phyloP scores from a whole-genome alignment of 352 stramenopile genomes.

The Aphanomyces cochlioides region DNA sequence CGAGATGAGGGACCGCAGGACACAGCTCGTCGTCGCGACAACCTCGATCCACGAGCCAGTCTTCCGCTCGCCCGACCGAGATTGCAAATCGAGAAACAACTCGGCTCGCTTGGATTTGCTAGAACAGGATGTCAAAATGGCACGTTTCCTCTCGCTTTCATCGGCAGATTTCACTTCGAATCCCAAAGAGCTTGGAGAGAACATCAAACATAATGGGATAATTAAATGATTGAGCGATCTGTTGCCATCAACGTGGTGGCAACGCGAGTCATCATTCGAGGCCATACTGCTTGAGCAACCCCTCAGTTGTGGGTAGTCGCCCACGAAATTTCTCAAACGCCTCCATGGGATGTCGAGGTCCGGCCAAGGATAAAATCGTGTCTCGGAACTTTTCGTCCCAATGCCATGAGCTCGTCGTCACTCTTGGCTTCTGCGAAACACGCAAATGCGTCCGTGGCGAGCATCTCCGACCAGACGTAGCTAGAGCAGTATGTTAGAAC shows the following conservation, averaged over 20 bases:
- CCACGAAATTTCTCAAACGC: conserved; percentile 96
- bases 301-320: conserved; percentile 89
- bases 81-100: no score
- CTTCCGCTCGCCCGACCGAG: no score
- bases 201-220: conserved; percentile 46
- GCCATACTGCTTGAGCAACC: conserved; percentile 92
- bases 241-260: no score
- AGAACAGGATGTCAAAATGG: no score
- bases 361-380: conserved; percentile 88
- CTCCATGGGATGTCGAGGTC: conserved; percentile 80
- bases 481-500: conserved; percentile 34
- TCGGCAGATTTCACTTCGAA: no score
- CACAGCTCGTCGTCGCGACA: no score
- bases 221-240: no score
- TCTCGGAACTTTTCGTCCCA: conserved; percentile 90
- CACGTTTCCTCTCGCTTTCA: no score
- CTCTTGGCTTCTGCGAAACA: conserved; percentile 93
- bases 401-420: conserved; percentile 45
- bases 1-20: no score
- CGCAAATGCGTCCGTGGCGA: conserved; percentile 95
- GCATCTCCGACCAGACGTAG: conserved; percentile 97
- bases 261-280: background rate
- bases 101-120: no score
- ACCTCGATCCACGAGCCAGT: no score
- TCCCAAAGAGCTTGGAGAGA: no score